Base-by-base conservation (phyloP, 805 yeast genomes). In the Hanseniaspora valbyensis region DNA sequence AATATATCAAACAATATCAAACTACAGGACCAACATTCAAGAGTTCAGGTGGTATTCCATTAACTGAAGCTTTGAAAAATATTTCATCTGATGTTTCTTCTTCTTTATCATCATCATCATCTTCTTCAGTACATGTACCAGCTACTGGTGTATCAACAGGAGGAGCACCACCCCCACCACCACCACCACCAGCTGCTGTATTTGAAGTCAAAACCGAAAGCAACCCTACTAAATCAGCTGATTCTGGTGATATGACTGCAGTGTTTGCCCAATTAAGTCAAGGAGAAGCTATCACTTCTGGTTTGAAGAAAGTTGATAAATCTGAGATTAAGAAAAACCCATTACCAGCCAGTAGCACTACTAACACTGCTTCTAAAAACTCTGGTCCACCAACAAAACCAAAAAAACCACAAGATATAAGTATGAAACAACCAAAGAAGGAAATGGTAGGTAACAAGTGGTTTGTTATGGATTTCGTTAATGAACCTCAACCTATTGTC, bases 201-300 rank as follows among this genome's bases (percentile, higher is more conserved):
- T 84, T 78, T 60, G 78, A 75, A 52, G 62, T 60, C 1, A 59
- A 64, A 19, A 51, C 68, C 0, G 58, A 55, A 12, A 48, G 62
- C 5, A 48, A 62, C 1, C 45, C 63, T 8, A 56, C 62, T 14
- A 33, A 24, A 18, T 49, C 63, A 53, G 50, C 62, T 46, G 57
- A 59, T 9, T 12, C 43, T 21, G 70, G 70, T 40, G 92, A 95
- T 38, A 77, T 90, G 70, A 74, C 72, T 57, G 97, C 97, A 1
- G 95, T 92, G 13, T 92, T 92, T 65, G 81, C 85, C n/a, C 94
- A 84, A 57, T 71, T 92, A 56, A 88, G 81, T 68, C 75, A 81
- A 69, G 99, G 99, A 54, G 84, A 80, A 57, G 69, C 68, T 42
- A 82, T 92, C 59, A 89, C 97, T 1, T 71, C 88, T 32, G 85